phyloP scores from a whole-genome alignment of 2,329 filamentous ascomycete genomes.

The Ophiostoma ulmi region DNA sequence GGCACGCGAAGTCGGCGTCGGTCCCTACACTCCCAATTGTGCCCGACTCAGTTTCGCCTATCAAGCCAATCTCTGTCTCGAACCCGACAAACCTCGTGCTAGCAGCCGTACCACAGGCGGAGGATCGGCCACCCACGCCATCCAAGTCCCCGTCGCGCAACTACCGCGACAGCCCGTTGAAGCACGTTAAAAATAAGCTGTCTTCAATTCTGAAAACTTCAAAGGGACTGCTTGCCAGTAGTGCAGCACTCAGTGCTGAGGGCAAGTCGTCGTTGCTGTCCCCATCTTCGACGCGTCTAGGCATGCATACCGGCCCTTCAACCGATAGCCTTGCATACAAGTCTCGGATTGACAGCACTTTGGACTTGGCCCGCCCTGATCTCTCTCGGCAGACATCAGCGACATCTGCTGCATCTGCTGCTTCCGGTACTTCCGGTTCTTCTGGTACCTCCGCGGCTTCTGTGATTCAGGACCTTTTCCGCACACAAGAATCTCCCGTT shows the following conservation, averaged over 20 bases:
- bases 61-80: conserved; percentile 57
- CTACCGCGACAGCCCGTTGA: conserved; percentile 71
- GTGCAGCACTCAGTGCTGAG: conserved; percentile 58
- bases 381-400: conserved; percentile 37
- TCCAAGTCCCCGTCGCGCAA: conserved; percentile 53
- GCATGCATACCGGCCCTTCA: conserved; percentile 42
- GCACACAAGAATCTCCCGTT: conserved; percentile 24
- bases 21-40: conserved; percentile 48
- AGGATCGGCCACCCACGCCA: conserved; percentile 42
- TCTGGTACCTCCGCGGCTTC: conserved; percentile 28
- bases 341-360: conserved; percentile 28
- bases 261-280: conserved; percentile 55
- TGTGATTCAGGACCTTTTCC: conserved; percentile 26
- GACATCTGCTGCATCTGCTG: background rate
- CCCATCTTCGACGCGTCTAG: conserved; percentile 47
- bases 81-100: conserved; percentile 40
- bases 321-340: conserved; percentile 43
- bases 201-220: conserved; percentile 87
- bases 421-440: conserved; percentile 29
- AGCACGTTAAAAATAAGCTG: conserved; percentile 86
- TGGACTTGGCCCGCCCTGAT: conserved; percentile 44
- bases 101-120: conserved; percentile 44
- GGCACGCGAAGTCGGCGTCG: conserved; percentile 60
- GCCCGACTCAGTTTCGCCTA: conserved; percentile 31
- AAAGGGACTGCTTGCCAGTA: conserved; percentile 78